A percentile compares a stretch with the other conserved stretches of the same genome.
Conservation (phyloP, 371 early-diverging fungal species). For the Dinochytrium kinnereticum region DNA sequence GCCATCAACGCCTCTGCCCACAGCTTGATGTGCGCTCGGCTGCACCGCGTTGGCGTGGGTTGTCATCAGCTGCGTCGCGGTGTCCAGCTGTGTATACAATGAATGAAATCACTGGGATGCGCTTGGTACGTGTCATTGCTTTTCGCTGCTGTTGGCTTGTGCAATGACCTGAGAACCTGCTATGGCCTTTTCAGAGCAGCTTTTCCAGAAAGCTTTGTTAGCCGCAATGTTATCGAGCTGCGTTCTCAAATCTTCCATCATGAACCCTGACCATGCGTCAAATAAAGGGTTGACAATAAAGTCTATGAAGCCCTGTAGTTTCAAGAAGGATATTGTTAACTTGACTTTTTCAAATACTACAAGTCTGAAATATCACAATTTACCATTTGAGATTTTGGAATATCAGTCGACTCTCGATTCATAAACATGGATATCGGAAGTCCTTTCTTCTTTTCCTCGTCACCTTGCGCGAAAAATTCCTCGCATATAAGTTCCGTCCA, state of each 20-base stretch:
- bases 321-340: too few species aligned
- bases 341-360: background rate
- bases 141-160: too few species aligned
- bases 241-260: slow-evolving; percentile 41
- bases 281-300: slow-evolving; percentile 54
- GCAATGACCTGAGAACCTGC: too few species aligned
- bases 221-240: slow-evolving; percentile 44
- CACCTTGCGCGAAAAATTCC: slow-evolving; percentile 53
- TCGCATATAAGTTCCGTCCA: slow-evolving; percentile 56
- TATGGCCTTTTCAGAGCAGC: background rate
- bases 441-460: slow-evolving; percentile 45
- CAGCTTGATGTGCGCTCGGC: too few species aligned
- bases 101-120: too few species aligned
- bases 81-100: too few species aligned
- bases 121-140: too few species aligned
- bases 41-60: too few species aligned
- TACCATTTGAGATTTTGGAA: slow-evolving; percentile 51
- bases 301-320: slow-evolving; percentile 53
- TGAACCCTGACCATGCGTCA: slow-evolving; percentile 46
- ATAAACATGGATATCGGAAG: slow-evolving; percentile 50
- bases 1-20: too few species aligned
- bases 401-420: slow-evolving; percentile 50
- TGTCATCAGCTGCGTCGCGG: too few species aligned
- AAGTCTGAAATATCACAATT: background rate
- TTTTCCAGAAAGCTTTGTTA: slow-evolving; percentile 49